phyloP scores from a whole-genome alignment of 495 filamentous ascomycete species.

The Aspergillus nanangensis region DNA sequence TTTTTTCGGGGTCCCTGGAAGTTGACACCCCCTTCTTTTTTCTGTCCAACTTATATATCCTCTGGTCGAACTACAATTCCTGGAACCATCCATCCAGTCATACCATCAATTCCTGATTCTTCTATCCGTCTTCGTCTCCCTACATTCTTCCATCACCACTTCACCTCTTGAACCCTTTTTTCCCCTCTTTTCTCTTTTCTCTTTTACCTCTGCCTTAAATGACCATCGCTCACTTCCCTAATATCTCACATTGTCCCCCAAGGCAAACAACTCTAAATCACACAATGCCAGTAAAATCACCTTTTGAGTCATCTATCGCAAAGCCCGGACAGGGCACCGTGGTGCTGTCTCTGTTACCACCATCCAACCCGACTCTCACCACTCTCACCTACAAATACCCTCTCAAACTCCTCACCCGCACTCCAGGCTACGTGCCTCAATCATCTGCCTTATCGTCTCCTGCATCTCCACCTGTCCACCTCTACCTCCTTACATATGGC shows the following conservation, averaged over 20 bases:
- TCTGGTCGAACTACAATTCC: too few species aligned
- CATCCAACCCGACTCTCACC: conserved; percentile 64
- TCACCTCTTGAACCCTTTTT: not conserved
- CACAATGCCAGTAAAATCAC: conserved; percentile 43
- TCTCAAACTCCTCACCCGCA: conserved; percentile 79
- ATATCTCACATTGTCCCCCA: too few species aligned
- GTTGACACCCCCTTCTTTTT: too few species aligned
- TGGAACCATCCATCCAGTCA: too few species aligned
- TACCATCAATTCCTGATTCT: too few species aligned
- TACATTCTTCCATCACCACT: conserved; percentile 7
- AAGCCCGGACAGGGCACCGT: conserved; percentile 74
- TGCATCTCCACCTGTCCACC: conserved; percentile 44
- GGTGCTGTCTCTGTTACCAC: conserved; percentile 66
- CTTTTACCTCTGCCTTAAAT: not conserved
- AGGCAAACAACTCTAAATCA: too few species aligned
- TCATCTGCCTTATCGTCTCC: conserved; percentile 22
- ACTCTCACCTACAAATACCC: conserved; percentile 87
- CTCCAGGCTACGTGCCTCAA: conserved; percentile 40
- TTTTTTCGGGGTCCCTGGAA: too few species aligned
- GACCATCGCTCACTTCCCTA: not conserved
- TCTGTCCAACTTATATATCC: too few species aligned
- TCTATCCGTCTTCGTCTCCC: not conserved
- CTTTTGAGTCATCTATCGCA: conserved; percentile 68
- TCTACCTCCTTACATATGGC: conserved; percentile 92
- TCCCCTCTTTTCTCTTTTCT: not conserved